Evolutionary conservation across 306 rosid genomes (phyloP).

Genomic region (Canavalia gladiata): DNA sequence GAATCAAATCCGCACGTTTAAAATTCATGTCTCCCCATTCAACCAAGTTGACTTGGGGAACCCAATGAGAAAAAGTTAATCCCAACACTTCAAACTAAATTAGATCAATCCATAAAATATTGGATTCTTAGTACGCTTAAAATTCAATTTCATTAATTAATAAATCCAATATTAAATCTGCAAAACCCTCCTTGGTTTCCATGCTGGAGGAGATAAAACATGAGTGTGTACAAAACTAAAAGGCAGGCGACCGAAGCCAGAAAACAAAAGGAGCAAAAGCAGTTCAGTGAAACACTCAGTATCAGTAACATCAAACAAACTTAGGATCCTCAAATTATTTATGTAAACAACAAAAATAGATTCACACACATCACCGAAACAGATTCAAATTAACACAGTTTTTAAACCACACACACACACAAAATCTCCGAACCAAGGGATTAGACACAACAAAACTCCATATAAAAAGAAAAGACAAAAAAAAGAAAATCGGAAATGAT

Average conservation of each 20-base stretch:
- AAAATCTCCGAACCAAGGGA: background rate
- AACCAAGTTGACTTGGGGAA: too few species aligned
- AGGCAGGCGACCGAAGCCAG: background rate
- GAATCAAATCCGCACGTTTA: too few species aligned
- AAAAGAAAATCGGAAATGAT: background rate
- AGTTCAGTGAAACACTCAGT: constrained; percentile 28
- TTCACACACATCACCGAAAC: constrained; percentile 32
- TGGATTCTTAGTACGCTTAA: constrained; percentile 12
- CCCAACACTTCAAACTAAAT: constrained; percentile 4
- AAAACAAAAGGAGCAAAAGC: background rate
- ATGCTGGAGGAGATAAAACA: background rate
- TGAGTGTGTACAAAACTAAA: constrained; percentile 12
- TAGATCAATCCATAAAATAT: constrained; percentile 6
- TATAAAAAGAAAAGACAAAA: background rate
- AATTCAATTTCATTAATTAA: constrained; percentile 7
- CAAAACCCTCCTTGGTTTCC: constrained; percentile 36
- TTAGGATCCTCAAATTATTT: background rate
- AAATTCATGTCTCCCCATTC: too few species aligned
- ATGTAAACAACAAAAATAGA: constrained; percentile 21
- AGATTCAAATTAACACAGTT: constrained; percentile 34
- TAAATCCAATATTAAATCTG: background rate
- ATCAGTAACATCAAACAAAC: constrained; percentile 35
- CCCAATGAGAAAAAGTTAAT: background rate
- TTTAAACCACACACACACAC: background rate
- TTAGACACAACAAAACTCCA: background rate